Conservation (phyloP, 176 grass and related monocot genomes). For the Sorghum bicolor region Sorghum_bicolor_NCBIv3 NC_012876.2:62859001-62859500, state of each 20-base stretch:
- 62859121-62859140: slow-evolving; percentile 49
- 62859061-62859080: slow-evolving; percentile 45
- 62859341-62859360: neutral
- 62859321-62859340: neutral
- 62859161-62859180: neutral
- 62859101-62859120: slow-evolving; percentile 19
- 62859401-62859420: neutral
- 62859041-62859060: slow-evolving; percentile 39
- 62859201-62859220: slow-evolving; percentile 33
- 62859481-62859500: neutral
- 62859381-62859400: neutral
- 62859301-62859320: slow-evolving; percentile 3
- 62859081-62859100: slow-evolving; percentile 38
- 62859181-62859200: slow-evolving; percentile 40
- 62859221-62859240: slow-evolving; percentile 39
- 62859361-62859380: neutral
- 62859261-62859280: neutral
- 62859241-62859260: slow-evolving; percentile 58
- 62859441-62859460: neutral
- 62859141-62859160: slow-evolving; percentile 11
- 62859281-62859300: neutral
- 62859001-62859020: slow-evolving; percentile 2
- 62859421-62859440: too few species aligned
- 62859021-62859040: neutral
- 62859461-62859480: neutral